A percentile compares a stretch with the other conserved stretches of the same genome.
Evolutionary conservation across 768 basidiomycete genomes (phyloP).

Genomic region (Russula vinacea): DNA sequence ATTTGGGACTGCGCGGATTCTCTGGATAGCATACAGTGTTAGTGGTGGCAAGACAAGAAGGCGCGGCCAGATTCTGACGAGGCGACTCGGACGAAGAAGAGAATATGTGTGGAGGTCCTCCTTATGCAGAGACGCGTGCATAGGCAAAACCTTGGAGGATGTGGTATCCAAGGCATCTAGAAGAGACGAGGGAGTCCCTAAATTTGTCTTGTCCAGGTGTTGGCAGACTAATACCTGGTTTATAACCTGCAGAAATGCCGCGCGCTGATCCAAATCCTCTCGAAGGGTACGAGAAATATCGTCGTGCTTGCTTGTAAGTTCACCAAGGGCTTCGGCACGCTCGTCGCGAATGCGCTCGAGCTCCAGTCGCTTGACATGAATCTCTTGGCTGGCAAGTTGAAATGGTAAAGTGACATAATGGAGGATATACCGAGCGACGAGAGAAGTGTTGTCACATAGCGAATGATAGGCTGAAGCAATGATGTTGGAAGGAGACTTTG

Average conservation of each 20-base stretch:
- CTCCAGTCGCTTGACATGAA: slow-evolving; percentile 52
- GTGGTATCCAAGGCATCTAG: slow-evolving; percentile 9
- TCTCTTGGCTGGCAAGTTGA: slow-evolving; percentile 64
- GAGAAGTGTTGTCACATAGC: slow-evolving; percentile 18
- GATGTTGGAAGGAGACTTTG: slow-evolving; percentile 18
- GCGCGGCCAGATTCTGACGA: slow-evolving; percentile 78
- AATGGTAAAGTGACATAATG: slow-evolving; percentile 50
- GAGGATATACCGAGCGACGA: slow-evolving; percentile 29
- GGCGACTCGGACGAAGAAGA: slow-evolving; percentile 65
- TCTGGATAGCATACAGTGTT: slow-evolving; percentile 47
- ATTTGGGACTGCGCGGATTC: slow-evolving; percentile 56
- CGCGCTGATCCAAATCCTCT: slow-evolving; percentile 24
- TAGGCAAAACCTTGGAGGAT: slow-evolving; percentile 26
- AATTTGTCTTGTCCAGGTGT: slow-evolving; percentile 19
- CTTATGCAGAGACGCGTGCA: slow-evolving; percentile 26
- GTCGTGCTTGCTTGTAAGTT: slow-evolving; percentile 55
- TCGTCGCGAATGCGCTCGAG: slow-evolving; percentile 65
- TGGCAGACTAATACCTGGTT: slow-evolving; percentile 18
- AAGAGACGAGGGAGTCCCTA: slow-evolving; percentile 3
- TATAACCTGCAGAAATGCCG: slow-evolving; percentile 17
- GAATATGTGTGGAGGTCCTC: slow-evolving; percentile 33
- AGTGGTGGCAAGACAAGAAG: slow-evolving; percentile 74
- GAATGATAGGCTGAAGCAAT: slow-evolving; percentile 26
- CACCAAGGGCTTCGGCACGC: slow-evolving; percentile 64
- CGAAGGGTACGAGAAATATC: slow-evolving; percentile 40